These are phyloP conservation scores for Oldenlandia corymbosa DNA, from an alignment of 257 asterid species.

Conservation along the genomic window DNA sequence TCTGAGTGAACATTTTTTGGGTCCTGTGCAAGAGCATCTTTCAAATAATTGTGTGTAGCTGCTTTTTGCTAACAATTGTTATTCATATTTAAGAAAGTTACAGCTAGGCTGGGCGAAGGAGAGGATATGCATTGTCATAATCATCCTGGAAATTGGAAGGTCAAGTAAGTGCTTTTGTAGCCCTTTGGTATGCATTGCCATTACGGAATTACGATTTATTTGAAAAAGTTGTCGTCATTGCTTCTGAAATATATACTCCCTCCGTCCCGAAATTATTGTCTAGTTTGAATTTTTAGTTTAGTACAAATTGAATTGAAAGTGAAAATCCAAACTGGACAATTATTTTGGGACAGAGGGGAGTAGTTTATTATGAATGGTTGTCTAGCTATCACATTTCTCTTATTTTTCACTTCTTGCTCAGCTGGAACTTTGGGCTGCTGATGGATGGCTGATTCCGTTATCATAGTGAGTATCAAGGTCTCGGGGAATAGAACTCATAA, in stretches of 20 bases:
- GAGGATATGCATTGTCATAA: background rate
- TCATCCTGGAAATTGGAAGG: background rate
- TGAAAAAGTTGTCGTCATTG: background rate
- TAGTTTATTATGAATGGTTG: no score
- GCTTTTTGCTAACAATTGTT: background rate
- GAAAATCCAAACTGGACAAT: no score
- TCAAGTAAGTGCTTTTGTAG: background rate
- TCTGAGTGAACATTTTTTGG: background rate
- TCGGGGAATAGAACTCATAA: background rate
- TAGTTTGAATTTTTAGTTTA: no score
- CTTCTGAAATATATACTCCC: no score
- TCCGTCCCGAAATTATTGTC: no score
- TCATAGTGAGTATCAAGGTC: background rate
- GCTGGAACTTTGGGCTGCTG: background rate
- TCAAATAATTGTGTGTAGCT: background rate
- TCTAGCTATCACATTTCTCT: no score
- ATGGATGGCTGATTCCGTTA: background rate
- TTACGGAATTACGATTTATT: conserved; percentile 1
- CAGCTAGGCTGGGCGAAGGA: background rate
- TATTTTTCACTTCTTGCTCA: background rate
- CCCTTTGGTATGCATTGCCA: background rate
- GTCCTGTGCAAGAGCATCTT: background rate
- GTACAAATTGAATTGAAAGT: no score
- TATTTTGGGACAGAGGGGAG: no score
- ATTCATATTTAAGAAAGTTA: background rate